Base-by-base conservation (phyloP, 2,329 filamentous ascomycete species). In the Alternaria dauci region DNA sequence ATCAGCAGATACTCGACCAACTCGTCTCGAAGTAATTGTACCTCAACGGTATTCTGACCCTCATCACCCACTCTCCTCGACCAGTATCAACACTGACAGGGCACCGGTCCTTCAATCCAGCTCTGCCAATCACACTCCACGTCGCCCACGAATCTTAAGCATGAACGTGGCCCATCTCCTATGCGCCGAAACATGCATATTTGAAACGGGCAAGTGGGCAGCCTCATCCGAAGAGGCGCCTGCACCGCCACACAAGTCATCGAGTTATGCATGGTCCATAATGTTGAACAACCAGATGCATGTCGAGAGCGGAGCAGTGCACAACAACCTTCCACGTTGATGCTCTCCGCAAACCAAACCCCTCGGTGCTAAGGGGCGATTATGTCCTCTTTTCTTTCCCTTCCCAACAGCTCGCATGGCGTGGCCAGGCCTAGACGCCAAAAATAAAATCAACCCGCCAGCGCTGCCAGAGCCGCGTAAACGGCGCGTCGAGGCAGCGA, bases 401-500 rank as follows among this genome's bases (percentile, higher is more conserved):
- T 36, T 8, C 38, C 18, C 7, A 23, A 47, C 32, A 30, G 43
- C 41, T 18, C 30, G 14, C 23, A 32, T 0, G 14, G 14, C 7
- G 41, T n/a, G 39, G 39, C 44, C 52, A 56, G 65, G 44, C 54
- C 41, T 32, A 43, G 6, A 59, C 23, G 28, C 55, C 48, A 55
- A 58, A 56, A 55, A 50, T 46, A 57, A 60, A 32, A 46, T 16
- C 38, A 36, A 56, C 20, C 56, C 56, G 26, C 44, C 44, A 47
- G 18, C 20, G 46, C 28, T 34, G 44, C 44, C 44, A 48, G 38
- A 30, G 28, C 28, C 11, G 28, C 28, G 26, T 11, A 55, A 41
- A 54, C 63, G 63, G 65, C 59, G 64, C 52, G 30, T 39, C 23
- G n/a, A 20, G 12, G 38, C 52, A 47, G 38, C 62, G 51, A 65